Evolutionary conservation across 495 filamentous ascomycete species (phyloP).

Genomic region (Neurospora africana): DNA sequence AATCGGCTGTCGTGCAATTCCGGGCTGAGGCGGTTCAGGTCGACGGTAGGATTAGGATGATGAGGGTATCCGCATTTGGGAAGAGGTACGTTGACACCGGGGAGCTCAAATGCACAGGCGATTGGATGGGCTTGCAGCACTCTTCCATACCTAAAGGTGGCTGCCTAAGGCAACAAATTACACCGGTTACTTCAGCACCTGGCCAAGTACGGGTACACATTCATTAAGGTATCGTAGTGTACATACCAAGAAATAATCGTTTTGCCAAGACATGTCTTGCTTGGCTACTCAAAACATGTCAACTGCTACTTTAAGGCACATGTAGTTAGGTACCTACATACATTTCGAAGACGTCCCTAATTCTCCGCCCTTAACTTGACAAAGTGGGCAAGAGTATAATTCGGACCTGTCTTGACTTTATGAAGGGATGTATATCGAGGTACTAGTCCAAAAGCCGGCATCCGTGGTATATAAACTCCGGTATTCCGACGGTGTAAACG

Average conservation of each 20-base stretch:
- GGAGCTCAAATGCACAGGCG: neutral
- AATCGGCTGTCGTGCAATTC: neutral
- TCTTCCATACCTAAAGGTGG: neutral
- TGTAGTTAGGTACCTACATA: no score
- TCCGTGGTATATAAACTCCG: neutral
- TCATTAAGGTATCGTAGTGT: neutral
- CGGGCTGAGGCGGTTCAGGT: neutral
- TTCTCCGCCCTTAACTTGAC: neutral
- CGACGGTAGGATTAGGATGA: neutral
- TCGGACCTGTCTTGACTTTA: neutral
- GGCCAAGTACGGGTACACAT: neutral
- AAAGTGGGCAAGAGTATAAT: neutral
- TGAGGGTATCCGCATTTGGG: neutral
- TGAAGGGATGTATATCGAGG: no score
- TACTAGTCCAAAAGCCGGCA: no score
- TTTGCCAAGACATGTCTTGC: neutral
- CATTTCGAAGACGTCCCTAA: no score
- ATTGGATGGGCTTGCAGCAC: neutral
- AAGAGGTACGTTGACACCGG: neutral
- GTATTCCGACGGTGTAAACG: neutral
- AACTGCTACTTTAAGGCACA: neutral
- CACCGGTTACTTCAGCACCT: neutral
- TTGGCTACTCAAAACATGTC: neutral
- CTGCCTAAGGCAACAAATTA: neutral
- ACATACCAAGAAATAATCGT: neutral